phyloP scores from a whole-genome alignment of 768 basidiomycete species.

The Suillus subaureus region DNA sequence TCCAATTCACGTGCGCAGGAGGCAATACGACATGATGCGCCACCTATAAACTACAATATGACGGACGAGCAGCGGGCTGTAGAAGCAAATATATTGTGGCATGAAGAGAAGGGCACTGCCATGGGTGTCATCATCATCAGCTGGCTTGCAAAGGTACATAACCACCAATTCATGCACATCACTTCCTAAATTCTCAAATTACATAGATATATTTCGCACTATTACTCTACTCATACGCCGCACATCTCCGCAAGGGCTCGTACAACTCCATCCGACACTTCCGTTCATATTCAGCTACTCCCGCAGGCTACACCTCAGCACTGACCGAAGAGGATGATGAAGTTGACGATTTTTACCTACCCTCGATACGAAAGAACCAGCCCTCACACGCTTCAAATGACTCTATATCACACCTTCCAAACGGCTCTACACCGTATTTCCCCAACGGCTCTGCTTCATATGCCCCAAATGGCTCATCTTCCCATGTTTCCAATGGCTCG shows the following conservation, averaged over 20 bases:
- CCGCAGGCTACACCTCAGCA: constrained; percentile 29
- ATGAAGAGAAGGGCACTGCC: constrained; percentile 84
- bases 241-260: constrained; percentile 88
- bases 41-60: constrained; percentile 51
- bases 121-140: constrained; percentile 75
- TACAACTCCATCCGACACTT: constrained; percentile 74
- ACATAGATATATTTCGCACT: constrained; percentile 89
- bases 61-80: constrained; percentile 64
- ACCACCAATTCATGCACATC: background rate
- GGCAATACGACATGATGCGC: constrained; percentile 69
- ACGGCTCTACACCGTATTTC: constrained; percentile 1
- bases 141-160: constrained; percentile 84
- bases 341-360: constrained; percentile 67
- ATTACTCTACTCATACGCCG: constrained; percentile 89
- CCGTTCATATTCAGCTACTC: constrained; percentile 20
- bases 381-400: background rate
- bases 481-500: constrained; percentile 34
- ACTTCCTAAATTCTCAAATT: background rate
- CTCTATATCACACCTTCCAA: constrained; percentile 6
- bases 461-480: background rate
- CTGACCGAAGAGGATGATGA: constrained; percentile 62
- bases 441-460: background rate
- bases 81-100: constrained; percentile 86
- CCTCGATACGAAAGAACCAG: constrained; percentile 54
- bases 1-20: constrained; percentile 88